Percentiles rank a stretch among this genome's conserved stretches.
Evolutionary conservation across 805 yeast genomes (phyloP).

Genomic region (Ogataea saltuana): DNA sequence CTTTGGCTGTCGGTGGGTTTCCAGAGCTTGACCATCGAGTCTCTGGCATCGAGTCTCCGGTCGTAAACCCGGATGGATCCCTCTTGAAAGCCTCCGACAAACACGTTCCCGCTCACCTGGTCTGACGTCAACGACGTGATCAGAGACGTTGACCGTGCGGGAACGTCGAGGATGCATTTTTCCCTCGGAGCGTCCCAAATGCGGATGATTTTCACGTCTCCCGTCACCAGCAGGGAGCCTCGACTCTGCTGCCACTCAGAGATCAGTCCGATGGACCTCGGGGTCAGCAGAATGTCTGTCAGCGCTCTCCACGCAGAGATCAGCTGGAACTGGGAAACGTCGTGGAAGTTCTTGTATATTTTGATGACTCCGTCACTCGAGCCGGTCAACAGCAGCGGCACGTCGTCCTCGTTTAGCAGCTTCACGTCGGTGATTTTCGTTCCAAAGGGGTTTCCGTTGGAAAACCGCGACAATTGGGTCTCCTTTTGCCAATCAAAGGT

Average conservation of each 20-base stretch:
- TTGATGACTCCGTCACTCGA: conserved; percentile 94
- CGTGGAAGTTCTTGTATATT: conserved; percentile 75
- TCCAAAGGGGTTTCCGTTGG: conserved; percentile 83
- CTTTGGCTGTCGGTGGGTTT: conserved; percentile 39
- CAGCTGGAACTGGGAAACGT: conserved; percentile 53
- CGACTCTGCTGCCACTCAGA: conserved; percentile 97
- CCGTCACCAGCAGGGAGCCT: conserved; percentile 88
- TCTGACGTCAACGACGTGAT: conserved; percentile 90
- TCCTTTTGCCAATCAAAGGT: conserved; percentile 85
- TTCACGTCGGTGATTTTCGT: conserved; percentile 85
- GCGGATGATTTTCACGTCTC: conserved; percentile 88
- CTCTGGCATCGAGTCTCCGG: conserved; percentile 79
- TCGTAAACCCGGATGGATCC: conserved; percentile 89
- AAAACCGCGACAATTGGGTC: conserved; percentile 62
- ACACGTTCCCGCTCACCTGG: conserved; percentile 88
- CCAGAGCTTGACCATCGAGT: conserved; percentile 86
- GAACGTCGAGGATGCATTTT: conserved; percentile 79
- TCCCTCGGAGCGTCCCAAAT: conserved; percentile 98
- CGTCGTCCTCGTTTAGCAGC: conserved; percentile 89
- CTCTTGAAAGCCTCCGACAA: conserved; percentile 91
- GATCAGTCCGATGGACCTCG: conserved; percentile 77
- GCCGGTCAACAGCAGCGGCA: conserved; percentile 81
- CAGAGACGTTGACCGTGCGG: conserved; percentile 87
- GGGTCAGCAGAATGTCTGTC: conserved; percentile 78
- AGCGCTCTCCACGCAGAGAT: conserved; percentile 92